These are phyloP conservation scores for Torulaspora microellipsoides DNA, from an alignment of 805 yeast genomes.

Conservation along the genomic window DNA sequence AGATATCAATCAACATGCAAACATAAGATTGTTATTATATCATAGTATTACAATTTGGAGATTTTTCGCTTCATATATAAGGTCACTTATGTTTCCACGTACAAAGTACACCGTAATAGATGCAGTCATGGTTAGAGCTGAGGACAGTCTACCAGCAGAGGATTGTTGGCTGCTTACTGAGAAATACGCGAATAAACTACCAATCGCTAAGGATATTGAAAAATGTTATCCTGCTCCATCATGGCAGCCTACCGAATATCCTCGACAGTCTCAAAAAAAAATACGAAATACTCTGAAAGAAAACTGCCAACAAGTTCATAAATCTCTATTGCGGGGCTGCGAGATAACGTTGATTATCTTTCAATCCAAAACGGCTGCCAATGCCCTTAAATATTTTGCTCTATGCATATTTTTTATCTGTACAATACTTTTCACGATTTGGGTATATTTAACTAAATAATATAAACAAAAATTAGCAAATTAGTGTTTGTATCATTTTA, in stretches of 20 bases:
- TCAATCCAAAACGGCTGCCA: neutral
- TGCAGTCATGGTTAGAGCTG: slow-evolving; percentile 7
- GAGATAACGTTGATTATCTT: neutral
- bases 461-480: no score
- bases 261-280: slow-evolving; percentile 4
- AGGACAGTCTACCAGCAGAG: slow-evolving; percentile 4
- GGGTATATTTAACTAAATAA: neutral
- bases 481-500: no score
- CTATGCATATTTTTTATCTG: neutral
- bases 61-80: no score
- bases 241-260: slow-evolving; percentile 2
- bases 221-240: slow-evolving; percentile 3
- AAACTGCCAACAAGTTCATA: neutral
- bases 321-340: neutral
- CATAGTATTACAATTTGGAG: no score
- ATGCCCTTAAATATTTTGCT: neutral
- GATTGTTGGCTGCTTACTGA: slow-evolving; percentile 12
- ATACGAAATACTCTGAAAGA: neutral
- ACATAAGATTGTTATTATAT: no score
- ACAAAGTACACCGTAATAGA: neutral
- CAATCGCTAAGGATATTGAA: slow-evolving; percentile 2
- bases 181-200: slow-evolving; percentile 9
- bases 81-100: neutral
- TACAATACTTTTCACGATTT: neutral
- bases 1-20: no score